A percentile compares a stretch with the other conserved stretches of the same genome.
Evolutionary conservation across 148 eudicot species (phyloP).

Genomic region (Vaccinium vitisidaea): DNA sequence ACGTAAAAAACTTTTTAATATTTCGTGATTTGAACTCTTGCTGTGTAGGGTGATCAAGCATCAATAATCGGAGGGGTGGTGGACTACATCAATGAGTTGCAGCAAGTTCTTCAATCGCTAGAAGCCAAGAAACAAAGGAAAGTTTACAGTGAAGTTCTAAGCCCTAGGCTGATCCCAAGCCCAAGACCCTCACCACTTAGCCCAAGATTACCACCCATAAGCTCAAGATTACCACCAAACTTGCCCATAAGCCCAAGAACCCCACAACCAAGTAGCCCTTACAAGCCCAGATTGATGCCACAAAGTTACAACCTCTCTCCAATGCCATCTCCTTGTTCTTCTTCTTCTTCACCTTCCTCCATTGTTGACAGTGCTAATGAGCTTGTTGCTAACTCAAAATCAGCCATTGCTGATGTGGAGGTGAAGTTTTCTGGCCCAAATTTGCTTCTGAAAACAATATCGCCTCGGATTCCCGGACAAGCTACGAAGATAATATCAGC

Average conservation of each 20-base stretch:
- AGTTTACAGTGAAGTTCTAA: constrained; percentile 70
- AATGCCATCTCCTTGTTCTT: constrained; percentile 36
- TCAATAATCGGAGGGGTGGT: constrained; percentile 94
- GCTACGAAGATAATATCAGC: constrained; percentile 61
- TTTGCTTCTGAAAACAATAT: constrained; percentile 62
- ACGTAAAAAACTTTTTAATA: not conserved
- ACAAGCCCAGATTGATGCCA: constrained; percentile 38
- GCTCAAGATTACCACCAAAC: constrained; percentile 59
- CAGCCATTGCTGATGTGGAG: constrained; percentile 79
- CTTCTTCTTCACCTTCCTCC: constrained; percentile 48
- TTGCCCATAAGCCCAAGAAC: constrained; percentile 90
- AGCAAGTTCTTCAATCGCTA: constrained; percentile 77
- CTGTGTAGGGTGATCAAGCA: constrained; percentile 87
- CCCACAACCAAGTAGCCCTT: constrained; percentile 79
- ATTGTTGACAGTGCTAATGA: constrained; percentile 51
- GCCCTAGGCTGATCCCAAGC: constrained; percentile 69
- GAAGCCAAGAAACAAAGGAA: constrained; percentile 88
- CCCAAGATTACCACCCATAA: constrained; percentile 77
- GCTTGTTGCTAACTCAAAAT: constrained; percentile 72
- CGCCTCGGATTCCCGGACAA: constrained; percentile 68
- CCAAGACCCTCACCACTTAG: constrained; percentile 63
- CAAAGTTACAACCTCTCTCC: constrained; percentile 24
- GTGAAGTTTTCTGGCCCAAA: constrained; percentile 81
- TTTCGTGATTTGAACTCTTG: not conserved
- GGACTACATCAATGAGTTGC: constrained; percentile 82